Conservation (phyloP, 1,284 basidiomycete genomes). For the Thecaphora frezii region DNA sequence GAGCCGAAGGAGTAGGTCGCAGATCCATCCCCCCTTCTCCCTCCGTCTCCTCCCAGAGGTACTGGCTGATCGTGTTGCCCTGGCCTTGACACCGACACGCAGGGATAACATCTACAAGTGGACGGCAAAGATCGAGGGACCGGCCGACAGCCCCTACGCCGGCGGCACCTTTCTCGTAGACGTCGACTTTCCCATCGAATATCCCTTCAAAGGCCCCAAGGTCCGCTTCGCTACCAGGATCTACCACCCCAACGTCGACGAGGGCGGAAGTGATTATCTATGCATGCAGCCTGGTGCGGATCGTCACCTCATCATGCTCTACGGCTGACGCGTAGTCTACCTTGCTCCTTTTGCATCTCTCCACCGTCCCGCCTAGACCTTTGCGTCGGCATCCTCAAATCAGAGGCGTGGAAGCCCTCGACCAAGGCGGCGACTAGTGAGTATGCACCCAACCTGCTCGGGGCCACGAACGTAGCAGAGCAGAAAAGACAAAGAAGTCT, state of each 20-base stretch:
- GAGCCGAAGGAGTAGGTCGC: conserved; percentile 33
- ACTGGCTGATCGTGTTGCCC: too few relatives aligned
- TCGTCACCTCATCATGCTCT: conserved; percentile 4
- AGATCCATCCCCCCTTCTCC: not conserved
- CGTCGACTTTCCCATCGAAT: conserved; percentile 58
- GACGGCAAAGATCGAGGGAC: conserved; percentile 41
- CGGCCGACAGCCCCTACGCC: conserved; percentile 43
- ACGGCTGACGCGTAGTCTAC: too few relatives aligned
- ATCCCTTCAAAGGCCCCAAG: conserved; percentile 59
- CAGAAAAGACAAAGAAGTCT: too few relatives aligned
- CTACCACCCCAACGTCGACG: conserved; percentile 59
- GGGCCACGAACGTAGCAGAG: too few relatives aligned
- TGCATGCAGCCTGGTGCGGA: too few relatives aligned
- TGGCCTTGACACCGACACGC: not conserved
- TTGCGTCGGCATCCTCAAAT: conserved; percentile 57
- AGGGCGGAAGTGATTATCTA: conserved; percentile 52
- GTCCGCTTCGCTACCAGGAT: conserved; percentile 51
- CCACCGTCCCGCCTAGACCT: conserved; percentile 11
- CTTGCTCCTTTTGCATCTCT: not conserved
- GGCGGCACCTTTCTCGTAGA: conserved; percentile 54
- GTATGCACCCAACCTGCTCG: too few relatives aligned
- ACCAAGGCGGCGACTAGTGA: conserved; percentile 55
- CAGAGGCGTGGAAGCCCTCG: conserved; percentile 58
- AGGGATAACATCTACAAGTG: conserved; percentile 49
- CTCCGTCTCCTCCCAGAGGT: not conserved